Conservation (phyloP, 2,329 filamentous ascomycete species). For the Alternaria sp. region DNA sequence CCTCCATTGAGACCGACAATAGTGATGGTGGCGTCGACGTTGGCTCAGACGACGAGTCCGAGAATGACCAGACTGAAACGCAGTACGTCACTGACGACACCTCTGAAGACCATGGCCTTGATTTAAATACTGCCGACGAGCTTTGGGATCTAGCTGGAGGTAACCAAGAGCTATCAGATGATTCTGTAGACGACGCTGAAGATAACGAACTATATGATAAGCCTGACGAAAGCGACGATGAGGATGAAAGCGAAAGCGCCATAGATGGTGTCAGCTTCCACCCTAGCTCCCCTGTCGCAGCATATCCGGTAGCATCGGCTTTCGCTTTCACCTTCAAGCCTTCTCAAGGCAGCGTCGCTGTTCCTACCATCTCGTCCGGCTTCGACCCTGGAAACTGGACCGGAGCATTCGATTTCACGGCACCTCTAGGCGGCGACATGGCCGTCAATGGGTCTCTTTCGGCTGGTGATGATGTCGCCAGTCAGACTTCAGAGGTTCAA, state of each 20-base stretch:
- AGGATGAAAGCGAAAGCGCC: neutral
- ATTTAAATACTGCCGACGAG: neutral
- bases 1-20: neutral
- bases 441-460: neutral
- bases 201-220: neutral
- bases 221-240: neutral
- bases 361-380: neutral
- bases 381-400: neutral
- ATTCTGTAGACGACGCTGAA: neutral
- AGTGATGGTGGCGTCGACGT: neutral
- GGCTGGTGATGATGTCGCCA: too few relatives aligned
- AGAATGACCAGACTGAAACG: neutral
- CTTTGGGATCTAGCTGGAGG: neutral
- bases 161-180: neutral
- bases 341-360: neutral
- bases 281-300: fast-evolving
- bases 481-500: neutral
- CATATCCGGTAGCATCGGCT: neutral
- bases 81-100: neutral
- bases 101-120: neutral
- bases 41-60: neutral
- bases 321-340: neutral
- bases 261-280: neutral
- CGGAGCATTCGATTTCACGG: neutral
- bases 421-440: neutral